phyloP scores from a whole-genome alignment of 192 early-diverging fungal species.

The Mortierella alpina region DNA sequence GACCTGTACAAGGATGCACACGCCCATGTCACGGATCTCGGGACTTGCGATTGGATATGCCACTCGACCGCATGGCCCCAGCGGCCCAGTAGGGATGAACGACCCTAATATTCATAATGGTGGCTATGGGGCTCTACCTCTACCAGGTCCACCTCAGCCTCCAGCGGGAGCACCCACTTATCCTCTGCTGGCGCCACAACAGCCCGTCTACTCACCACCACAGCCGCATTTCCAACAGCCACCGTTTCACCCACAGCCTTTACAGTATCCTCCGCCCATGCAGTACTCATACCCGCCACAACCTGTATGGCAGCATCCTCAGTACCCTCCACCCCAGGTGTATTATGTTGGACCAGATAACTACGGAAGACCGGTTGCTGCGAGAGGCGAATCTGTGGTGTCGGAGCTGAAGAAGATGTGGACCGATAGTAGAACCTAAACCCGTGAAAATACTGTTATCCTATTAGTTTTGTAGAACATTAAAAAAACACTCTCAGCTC shows the following conservation, averaged over 20 bases:
- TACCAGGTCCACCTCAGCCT: background rate
- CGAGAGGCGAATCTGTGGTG: no score
- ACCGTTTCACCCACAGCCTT: conserved; percentile 2
- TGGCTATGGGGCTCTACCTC: background rate
- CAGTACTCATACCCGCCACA: background rate
- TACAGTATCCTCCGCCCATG: background rate
- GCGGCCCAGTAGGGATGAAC: no score
- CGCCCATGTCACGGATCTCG: background rate
- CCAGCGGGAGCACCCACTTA: background rate
- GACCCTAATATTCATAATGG: no score
- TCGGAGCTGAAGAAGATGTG: no score
- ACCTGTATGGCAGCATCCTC: background rate
- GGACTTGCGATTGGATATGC: background rate
- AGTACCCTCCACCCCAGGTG: background rate
- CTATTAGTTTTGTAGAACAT: no score
- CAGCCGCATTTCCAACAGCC: background rate
- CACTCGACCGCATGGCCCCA: background rate
- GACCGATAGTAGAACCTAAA: no score
- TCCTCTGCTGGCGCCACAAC: background rate
- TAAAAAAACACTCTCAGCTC: no score
- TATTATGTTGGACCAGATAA: no score
- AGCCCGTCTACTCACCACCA: background rate
- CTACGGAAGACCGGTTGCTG: no score
- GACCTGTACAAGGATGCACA: conserved; percentile 9
- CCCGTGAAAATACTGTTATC: no score